Conservation (phyloP, 441 rosid species). For the Populus hybrid region DNA sequence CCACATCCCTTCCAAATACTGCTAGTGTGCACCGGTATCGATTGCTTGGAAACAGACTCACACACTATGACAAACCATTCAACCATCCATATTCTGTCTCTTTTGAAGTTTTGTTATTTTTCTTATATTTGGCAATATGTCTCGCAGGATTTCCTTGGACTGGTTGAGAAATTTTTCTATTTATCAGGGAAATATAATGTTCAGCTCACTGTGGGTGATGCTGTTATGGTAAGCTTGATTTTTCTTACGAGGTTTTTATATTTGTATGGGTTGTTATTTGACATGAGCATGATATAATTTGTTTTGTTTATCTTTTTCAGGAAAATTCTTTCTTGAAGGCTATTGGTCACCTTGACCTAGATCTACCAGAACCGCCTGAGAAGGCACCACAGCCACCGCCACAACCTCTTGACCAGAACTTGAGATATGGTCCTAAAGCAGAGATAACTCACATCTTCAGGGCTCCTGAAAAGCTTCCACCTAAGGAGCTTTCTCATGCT, state of each 20-base stretch:
- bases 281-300: not conserved
- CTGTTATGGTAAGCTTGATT: conserved; percentile 65
- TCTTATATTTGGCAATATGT: conserved; percentile 21
- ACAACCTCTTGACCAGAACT: conserved; percentile 54
- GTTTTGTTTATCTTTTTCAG: conserved; percentile 32
- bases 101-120: not conserved
- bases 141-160: conserved; percentile 78
- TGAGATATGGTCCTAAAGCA: conserved; percentile 78
- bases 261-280: conserved; percentile 1
- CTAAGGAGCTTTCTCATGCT: conserved; percentile 68
- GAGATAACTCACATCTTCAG: conserved; percentile 88
- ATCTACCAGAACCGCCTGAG: conserved; percentile 93
- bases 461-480: conserved; percentile 86
- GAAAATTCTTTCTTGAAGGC: conserved; percentile 75
- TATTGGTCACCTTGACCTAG: conserved; percentile 71
- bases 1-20: not conserved
- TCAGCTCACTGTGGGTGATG: conserved; percentile 82
- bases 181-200: conserved; percentile 82
- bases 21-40: not conserved
- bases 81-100: not conserved
- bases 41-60: not conserved
- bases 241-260: conserved; percentile 1
- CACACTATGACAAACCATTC: not conserved
- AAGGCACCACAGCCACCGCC: conserved; percentile 73
- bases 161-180: conserved; percentile 90